Evolutionary conservation across 352 stramenopile genomes (phyloP), one percentile per base, ranked within the genome.

Genomic region (Pythium myriotylum): DNA sequence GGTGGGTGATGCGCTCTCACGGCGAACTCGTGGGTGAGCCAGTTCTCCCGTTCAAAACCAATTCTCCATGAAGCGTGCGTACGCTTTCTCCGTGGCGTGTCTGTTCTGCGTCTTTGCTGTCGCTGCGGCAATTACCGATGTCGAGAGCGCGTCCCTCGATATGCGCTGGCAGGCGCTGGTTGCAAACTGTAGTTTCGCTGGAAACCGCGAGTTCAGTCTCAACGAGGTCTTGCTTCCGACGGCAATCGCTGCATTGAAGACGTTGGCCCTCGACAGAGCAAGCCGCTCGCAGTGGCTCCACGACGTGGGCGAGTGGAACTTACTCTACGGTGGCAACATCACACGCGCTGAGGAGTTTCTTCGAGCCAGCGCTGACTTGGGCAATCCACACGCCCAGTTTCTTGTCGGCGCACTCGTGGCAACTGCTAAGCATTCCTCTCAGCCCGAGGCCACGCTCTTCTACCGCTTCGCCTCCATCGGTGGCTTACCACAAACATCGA

Each of bases 391-490:
- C 17, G 64, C 64, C 0, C 64, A 71, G 41, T 76, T 67, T 12
- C 53, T 71, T n/a, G 63, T 71, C 2, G 52, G 64, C 2, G 47
- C 62, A 0, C 74, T 86, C 20, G 65, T 83, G 17, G 33, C 73
- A 12, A 63, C 35, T 1, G 80, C 66, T 27, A 72, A 69, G 10
- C 51, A 47, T 10, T 16, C 41, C 1, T 26, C 29, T 5, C 0
- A 54, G 32, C 62, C 63, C 0, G 50, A 64, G 14, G 71, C 82
- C 27, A 54, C 74, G 17, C 48, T 95, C 1, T 79, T 85, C 51
- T 80, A 91, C 29, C 68, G 85, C 33, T 92, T 96, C 65, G 74
- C 80, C 12, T 62, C 74, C 26, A 59, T 68, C 8, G 75, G 66
- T 4, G 68, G 77, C 1, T 80, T 79, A 0, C 42, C 81, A 0